These are phyloP conservation scores for Dysphania ambrosioides DNA, from an alignment of 148 eudicot genomes.

Conservation along the genomic window DNA sequence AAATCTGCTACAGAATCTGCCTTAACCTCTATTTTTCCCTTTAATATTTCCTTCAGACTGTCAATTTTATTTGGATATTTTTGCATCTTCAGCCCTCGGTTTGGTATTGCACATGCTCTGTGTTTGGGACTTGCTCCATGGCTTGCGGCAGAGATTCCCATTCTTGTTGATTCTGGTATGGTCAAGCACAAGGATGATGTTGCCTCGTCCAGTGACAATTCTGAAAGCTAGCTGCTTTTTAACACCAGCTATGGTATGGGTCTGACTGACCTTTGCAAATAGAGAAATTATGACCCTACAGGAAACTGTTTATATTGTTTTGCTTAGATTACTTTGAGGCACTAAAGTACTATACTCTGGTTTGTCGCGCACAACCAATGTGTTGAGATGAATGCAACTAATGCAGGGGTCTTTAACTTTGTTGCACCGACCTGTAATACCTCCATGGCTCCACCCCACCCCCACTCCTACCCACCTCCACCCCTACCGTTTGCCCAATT, in stretches of 20 bases:
- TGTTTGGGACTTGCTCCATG: slow-evolving; percentile 99
- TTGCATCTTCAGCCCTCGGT: slow-evolving; percentile 71
- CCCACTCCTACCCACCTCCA: too few species aligned
- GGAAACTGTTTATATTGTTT: neutral
- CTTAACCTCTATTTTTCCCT: neutral
- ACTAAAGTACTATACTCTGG: neutral
- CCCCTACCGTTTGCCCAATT: too few species aligned
- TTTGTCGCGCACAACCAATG: neutral
- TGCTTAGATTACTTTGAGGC: neutral
- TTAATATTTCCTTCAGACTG: too few species aligned
- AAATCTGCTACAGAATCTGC: neutral
- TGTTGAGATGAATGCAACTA: neutral
- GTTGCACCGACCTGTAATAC: neutral
- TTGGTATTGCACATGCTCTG: slow-evolving; percentile 94
- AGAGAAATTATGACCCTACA: neutral
- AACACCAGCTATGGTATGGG: neutral
- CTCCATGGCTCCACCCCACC: too few species aligned
- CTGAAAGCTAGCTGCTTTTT: slow-evolving; percentile 29
- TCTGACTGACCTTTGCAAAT: neutral
- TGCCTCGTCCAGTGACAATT: slow-evolving; percentile 56
- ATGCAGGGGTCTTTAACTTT: neutral
- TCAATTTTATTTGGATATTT: neutral
- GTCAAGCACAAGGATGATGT: slow-evolving; percentile 92
- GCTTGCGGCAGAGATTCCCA: slow-evolving; percentile 96
- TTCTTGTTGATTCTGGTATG: slow-evolving; percentile 98